Evolutionary conservation across 768 basidiomycete species (phyloP).

Genomic region (Pleurotus citrinopileatus): DNA sequence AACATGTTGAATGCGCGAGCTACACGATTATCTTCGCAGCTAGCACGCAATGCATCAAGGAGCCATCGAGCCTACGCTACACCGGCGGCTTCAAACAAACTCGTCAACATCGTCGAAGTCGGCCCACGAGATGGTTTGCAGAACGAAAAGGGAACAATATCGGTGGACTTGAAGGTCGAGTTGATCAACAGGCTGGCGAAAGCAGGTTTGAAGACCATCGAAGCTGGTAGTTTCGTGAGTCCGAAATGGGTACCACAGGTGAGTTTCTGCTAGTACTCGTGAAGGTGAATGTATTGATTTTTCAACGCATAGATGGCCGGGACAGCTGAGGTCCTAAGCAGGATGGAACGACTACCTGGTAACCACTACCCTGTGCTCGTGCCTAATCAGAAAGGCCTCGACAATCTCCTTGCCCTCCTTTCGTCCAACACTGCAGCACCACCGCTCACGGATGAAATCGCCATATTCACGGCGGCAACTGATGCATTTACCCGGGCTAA

Average conservation of each 20-base stretch:
- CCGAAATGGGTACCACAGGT: conserved; percentile 95
- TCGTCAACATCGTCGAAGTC: conserved; percentile 81
- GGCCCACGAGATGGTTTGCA: conserved; percentile 91
- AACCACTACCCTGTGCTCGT: conserved; percentile 77
- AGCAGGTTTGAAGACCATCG: conserved; percentile 70
- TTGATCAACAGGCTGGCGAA: conserved; percentile 71
- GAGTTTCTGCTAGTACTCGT: conserved; percentile 14
- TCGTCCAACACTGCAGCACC: conserved; percentile 23
- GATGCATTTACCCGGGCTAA: conserved; percentile 86
- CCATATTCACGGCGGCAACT: conserved; percentile 87
- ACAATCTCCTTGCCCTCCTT: conserved; percentile 62
- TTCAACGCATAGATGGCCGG: conserved; percentile 75
- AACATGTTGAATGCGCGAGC: background rate
- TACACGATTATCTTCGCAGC: background rate
- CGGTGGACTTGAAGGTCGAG: conserved; percentile 72
- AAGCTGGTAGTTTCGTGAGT: conserved; percentile 89
- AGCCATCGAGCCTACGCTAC: conserved; percentile 22
- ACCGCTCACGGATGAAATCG: conserved; percentile 75
- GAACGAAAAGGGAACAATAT: conserved; percentile 76
- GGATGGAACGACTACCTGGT: conserved; percentile 49
- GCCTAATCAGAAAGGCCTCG: conserved; percentile 77
- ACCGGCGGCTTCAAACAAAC: conserved; percentile 23
- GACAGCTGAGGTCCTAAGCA: conserved; percentile 68
- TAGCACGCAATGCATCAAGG: background rate
- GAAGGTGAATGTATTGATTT: background rate